Conservation (phyloP, 441 rosid genomes). For the Jatropha multifida region DNA sequence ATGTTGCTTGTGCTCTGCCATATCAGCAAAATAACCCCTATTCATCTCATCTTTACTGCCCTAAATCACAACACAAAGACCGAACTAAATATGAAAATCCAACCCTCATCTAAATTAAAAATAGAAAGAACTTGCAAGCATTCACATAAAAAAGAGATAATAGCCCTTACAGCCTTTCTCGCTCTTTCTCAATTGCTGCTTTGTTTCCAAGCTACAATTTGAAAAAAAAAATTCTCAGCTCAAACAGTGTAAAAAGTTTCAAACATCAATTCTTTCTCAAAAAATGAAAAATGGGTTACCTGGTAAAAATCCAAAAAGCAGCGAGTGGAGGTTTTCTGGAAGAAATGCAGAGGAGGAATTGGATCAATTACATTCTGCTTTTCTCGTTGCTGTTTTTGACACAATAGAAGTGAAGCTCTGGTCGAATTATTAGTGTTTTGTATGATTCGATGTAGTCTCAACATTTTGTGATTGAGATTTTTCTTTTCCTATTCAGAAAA, state of each 20-base stretch:
- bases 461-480: conserved; percentile 29
- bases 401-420: conserved; percentile 30
- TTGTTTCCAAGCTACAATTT: conserved; percentile 59
- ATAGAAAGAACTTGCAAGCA: background rate
- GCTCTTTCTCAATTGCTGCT: conserved; percentile 72
- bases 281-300: conserved; percentile 31
- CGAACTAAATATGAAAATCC: conserved; percentile 18
- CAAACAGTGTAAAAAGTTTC: background rate
- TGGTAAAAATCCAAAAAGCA: conserved; percentile 76
- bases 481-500: background rate
- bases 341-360: conserved; percentile 39
- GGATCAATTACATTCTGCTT: conserved; percentile 27
- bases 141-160: background rate
- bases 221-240: background rate
- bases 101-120: background rate
- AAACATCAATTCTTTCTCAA: background rate
- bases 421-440: conserved; percentile 14
- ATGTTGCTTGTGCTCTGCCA: conserved; percentile 62
- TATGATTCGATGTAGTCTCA: conserved; percentile 38
- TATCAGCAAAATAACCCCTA: conserved; percentile 79
- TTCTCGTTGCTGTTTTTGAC: conserved; percentile 27
- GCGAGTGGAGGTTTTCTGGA: conserved; percentile 53
- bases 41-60: conserved; percentile 98
- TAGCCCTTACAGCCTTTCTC: conserved; percentile 74
- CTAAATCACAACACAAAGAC: conserved; percentile 39